Base-by-base conservation (phyloP, 495 filamentous ascomycete species). In the Xylaria venustula region DNA sequence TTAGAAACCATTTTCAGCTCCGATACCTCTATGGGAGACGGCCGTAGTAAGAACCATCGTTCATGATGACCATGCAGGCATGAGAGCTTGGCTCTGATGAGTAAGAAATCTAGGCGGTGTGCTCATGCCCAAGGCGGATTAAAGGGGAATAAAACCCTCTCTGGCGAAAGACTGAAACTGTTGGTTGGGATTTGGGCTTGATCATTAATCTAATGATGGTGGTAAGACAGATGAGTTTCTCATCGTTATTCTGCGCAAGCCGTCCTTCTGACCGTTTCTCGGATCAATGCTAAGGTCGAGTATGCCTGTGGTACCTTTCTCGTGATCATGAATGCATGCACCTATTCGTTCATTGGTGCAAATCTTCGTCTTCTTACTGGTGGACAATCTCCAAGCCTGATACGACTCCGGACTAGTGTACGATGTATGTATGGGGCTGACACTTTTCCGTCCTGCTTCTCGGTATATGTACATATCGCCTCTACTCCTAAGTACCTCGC, bases 241-340 rank as follows among this genome's bases (percentile, higher is more conserved):
- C 32, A 23, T 49, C 20, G 44, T 45, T 47, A 36, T 36, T 23
- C 9, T 15, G n/a, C 30, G 25, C 30, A n/a, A 4, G 5, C 4
- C 15, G 47, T 50, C 26, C 20, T n/a, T 14, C 4, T 14, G 1
- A 40, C 20, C 11, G 1, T 37, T n/a, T 36, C 19, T 25, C 1
- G 19, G 49, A n/a, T 52, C 2, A 25, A 15, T 40, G 14, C 14
- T 8, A 34, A 34, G 5, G 11, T 34, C 30, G 30, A 34, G 5
- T 34, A 34, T 5, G 11, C 30, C 30, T 34, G n/a, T 1, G 28
- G 15, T 7, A 22, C 11, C 19, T 20, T 30, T 37, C 55, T 50
- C 46, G 36, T 58, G 46, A 50, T 23, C 47, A 30, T 41, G 17
- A 50, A 50, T 42, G 34, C 42, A 50, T 51, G 46, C 37, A 19